A percentile compares a stretch with the other conserved stretches of the same genome.
Conservation (phyloP, 768 basidiomycete species). For the Boletus huronensis region DNA sequence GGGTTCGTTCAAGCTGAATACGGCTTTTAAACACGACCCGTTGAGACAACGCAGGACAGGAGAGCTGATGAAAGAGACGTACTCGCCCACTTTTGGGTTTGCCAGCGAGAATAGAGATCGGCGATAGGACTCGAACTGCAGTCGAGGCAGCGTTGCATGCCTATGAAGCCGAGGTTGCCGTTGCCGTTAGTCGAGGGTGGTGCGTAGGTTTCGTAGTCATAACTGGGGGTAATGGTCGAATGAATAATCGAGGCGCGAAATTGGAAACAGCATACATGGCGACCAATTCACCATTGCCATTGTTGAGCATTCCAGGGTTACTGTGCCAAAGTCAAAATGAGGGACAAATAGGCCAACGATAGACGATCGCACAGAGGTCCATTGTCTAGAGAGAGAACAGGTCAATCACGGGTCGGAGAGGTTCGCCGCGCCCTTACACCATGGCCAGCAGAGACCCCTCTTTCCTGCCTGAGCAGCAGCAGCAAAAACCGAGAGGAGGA, state of each 20-base stretch:
- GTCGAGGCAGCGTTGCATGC: constrained; percentile 38
- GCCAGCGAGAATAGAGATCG: constrained; percentile 31
- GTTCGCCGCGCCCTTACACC: constrained; percentile 18
- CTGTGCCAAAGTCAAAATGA: constrained; percentile 14
- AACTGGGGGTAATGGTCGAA: constrained; percentile 17
- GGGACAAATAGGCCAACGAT: background rate
- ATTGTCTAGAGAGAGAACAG: constrained; percentile 20
- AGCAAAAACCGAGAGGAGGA: constrained; percentile 17
- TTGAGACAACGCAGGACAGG: background rate
- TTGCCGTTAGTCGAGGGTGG: constrained; percentile 35
- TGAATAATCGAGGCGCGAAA: background rate
- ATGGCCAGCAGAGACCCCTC: constrained; percentile 38
- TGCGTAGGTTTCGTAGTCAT: constrained; percentile 37
- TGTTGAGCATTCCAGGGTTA: constrained; percentile 31
- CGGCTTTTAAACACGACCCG: constrained; percentile 20
- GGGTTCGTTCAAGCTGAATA: constrained; percentile 38
- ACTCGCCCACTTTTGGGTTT: constrained; percentile 33
- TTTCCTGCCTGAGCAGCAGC: constrained; percentile 33
- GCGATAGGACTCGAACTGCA: constrained; percentile 36
- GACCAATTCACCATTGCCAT: constrained; percentile 33
- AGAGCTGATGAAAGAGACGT: constrained; percentile 1
- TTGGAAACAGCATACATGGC: constrained; percentile 27
- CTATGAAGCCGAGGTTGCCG: constrained; percentile 38
- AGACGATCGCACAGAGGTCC: constrained; percentile 26
- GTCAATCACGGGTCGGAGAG: background rate